Conservation (phyloP, 441 rosid species). For the Pelargonium citronellum region DNA sequence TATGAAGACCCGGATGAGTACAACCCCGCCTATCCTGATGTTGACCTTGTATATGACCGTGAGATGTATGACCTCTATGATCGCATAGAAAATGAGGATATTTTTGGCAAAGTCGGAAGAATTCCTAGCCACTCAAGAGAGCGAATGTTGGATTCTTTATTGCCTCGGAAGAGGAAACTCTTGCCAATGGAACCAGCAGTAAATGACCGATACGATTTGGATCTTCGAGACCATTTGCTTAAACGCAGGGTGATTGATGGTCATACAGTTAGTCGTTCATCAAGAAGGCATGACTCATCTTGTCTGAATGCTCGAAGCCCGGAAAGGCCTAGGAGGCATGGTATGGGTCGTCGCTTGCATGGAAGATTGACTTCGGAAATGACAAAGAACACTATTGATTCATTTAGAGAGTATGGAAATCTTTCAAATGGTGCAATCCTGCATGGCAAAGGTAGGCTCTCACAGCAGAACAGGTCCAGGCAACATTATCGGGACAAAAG, state of each 20-base stretch:
- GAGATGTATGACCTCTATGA: conserved; percentile 24
- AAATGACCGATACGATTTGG: conserved; percentile 20
- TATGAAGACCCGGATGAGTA: conserved; percentile 31
- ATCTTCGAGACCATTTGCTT: conserved; percentile 40
- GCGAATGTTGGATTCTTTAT: conserved; percentile 27
- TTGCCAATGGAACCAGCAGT: conserved; percentile 23
- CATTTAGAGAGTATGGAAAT: conserved; percentile 23
- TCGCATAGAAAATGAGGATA: conserved; percentile 22
- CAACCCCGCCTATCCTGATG: conserved; percentile 26
- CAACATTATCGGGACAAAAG: conserved; percentile 25
- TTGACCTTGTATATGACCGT: conserved; percentile 22
- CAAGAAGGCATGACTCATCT: conserved; percentile 28
- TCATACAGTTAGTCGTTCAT: conserved; percentile 19
- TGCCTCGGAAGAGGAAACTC: conserved; percentile 32
- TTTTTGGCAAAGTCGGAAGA: conserved; percentile 21
- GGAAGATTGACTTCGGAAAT: conserved; percentile 31
- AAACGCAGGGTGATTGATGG: conserved; percentile 28
- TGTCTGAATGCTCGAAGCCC: conserved; percentile 16
- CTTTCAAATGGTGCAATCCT: conserved; percentile 19
- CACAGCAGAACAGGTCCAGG: conserved; percentile 20
- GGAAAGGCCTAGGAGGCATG: conserved; percentile 27
- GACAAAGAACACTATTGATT: conserved; percentile 25
- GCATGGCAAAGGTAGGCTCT: conserved; percentile 23
- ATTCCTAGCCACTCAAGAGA: conserved; percentile 18
- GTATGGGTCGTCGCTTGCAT: conserved; percentile 16